These are phyloP conservation scores for Penicillium nucicola DNA, from an alignment of 495 filamentous ascomycete genomes.

Conservation along the genomic window DNA sequence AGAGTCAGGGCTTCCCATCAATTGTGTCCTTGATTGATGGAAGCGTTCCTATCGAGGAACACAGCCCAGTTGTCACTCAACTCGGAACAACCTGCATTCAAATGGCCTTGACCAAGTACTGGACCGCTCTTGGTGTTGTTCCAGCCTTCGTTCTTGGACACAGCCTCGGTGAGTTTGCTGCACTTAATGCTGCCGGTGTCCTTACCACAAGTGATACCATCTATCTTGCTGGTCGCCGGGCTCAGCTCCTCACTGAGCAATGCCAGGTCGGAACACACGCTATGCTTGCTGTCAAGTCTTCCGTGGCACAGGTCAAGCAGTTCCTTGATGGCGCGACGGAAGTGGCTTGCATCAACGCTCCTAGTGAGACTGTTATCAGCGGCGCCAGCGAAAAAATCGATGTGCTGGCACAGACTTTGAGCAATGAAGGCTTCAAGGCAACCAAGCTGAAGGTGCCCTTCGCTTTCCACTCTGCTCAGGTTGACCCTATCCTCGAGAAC, in stretches of 20 bases:
- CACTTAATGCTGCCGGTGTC: conserved; percentile 76
- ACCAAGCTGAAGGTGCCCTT: conserved; percentile 70
- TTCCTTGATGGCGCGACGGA: conserved; percentile 31
- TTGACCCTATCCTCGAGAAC: conserved; percentile 69
- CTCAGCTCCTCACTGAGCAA: conserved; percentile 67
- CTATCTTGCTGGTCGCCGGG: conserved; percentile 75
- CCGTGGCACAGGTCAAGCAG: conserved; percentile 30
- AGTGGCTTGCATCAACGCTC: conserved; percentile 53
- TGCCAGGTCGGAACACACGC: conserved; percentile 69
- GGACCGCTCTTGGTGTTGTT: conserved; percentile 73
- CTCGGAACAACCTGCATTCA: conserved; percentile 75
- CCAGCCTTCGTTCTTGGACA: conserved; percentile 81
- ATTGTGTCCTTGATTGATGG: conserved; percentile 62
- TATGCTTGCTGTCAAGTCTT: conserved; percentile 50
- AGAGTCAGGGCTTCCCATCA: conserved; percentile 65
- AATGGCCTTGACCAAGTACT: conserved; percentile 80
- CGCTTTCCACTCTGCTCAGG: conserved; percentile 79
- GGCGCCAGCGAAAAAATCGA: conserved; percentile 48
- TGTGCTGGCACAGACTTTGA: conserved; percentile 55
- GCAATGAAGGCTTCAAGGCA: conserved; percentile 57
- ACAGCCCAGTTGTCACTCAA: conserved; percentile 75
- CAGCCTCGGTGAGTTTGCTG: conserved; percentile 85
- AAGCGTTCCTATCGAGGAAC: conserved; percentile 40
- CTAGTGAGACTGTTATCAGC: conserved; percentile 49
- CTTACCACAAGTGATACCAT: conserved; percentile 76